Conservation (phyloP, 495 filamentous ascomycete genomes). For the Thermothielavioides terrestris region DNA sequence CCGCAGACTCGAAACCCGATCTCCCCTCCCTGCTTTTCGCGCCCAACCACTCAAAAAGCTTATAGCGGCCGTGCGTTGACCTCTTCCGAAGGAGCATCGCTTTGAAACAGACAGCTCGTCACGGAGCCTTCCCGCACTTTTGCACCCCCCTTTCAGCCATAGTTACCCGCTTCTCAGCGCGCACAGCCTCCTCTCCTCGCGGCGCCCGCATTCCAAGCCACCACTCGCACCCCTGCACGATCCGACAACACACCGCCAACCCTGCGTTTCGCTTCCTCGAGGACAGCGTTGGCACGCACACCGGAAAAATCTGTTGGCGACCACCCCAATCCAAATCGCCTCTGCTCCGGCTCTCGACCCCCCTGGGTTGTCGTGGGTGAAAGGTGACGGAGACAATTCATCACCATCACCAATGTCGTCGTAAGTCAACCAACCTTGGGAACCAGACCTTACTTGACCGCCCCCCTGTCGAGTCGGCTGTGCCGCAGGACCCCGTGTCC, state of each 20-base stretch:
- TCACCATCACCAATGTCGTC: conserved; percentile 44
- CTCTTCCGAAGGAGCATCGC: background rate
- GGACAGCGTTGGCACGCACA: background rate
- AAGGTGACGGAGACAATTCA: conserved; percentile 28
- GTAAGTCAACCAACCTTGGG: conserved; percentile 28
- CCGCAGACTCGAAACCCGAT: conserved; percentile 8
- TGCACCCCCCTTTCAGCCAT: background rate
- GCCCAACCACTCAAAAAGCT: conserved; percentile 9
- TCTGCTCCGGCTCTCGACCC: conserved; percentile 33
- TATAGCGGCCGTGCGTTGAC: conserved; percentile 6
- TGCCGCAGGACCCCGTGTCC: conserved; percentile 12
- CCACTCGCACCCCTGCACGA: conserved; percentile 7
- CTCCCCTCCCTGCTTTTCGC: conserved; percentile 2
- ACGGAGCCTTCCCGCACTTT: background rate
- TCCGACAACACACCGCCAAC: conserved; percentile 13
- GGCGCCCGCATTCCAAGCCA: conserved; percentile 1
- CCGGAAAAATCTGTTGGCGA: background rate
- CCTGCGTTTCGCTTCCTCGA: conserved; percentile 1
- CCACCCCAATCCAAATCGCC: conserved; percentile 4
- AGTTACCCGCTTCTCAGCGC: background rate
- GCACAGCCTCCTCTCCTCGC: background rate
- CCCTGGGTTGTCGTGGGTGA: conserved; percentile 34
- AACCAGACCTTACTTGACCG: background rate
- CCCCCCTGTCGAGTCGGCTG: conserved; percentile 7
- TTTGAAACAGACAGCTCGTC: conserved; percentile 1